Percentiles rank a stretch among this genome's conserved stretches.
phyloP scores from a whole-genome alignment of 495 filamentous ascomycete species.

The Evernia prunastri region DNA sequence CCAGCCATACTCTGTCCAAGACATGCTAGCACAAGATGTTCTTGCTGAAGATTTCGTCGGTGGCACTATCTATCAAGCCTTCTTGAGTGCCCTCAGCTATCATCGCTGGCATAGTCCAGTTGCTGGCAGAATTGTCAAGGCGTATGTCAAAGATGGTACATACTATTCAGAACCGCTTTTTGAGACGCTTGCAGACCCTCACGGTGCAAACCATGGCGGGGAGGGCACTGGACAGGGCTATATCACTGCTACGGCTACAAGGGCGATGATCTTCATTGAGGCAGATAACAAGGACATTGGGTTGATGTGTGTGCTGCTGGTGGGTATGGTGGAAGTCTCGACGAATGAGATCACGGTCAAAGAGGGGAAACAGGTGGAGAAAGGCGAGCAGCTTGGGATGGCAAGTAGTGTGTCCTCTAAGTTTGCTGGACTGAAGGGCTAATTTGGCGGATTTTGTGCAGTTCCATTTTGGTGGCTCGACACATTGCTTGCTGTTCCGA shows the following conservation, averaged over 20 bases:
- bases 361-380: slow-evolving; percentile 51
- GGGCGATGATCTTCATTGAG: slow-evolving; percentile 61
- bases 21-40: slow-evolving; percentile 55
- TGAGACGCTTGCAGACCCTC: not conserved
- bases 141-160: slow-evolving; percentile 53
- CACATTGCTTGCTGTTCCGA: slow-evolving; percentile 55
- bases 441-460: too few species aligned
- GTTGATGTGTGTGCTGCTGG: slow-evolving; percentile 56
- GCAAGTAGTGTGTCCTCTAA: too few species aligned
- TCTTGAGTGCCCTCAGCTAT: slow-evolving; percentile 57
- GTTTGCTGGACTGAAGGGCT: too few species aligned
- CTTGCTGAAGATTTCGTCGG: slow-evolving; percentile 49
- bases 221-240: slow-evolving; percentile 45
- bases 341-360: slow-evolving; percentile 60
- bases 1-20: slow-evolving; percentile 55
- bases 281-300: slow-evolving; percentile 60
- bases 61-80: slow-evolving; percentile 63
- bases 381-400: slow-evolving; percentile 56
- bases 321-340: slow-evolving; percentile 68
- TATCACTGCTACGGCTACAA: slow-evolving; percentile 50
- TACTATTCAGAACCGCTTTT: slow-evolving; percentile 59
- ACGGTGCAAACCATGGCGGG: slow-evolving; percentile 35
- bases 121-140: slow-evolving; percentile 48
- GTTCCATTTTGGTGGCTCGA: slow-evolving; percentile 61
- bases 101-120: slow-evolving; percentile 68